Evolutionary conservation across 2,329 filamentous ascomycete species (phyloP).

Genomic region (Phaeosphaeria sp.): DNA sequence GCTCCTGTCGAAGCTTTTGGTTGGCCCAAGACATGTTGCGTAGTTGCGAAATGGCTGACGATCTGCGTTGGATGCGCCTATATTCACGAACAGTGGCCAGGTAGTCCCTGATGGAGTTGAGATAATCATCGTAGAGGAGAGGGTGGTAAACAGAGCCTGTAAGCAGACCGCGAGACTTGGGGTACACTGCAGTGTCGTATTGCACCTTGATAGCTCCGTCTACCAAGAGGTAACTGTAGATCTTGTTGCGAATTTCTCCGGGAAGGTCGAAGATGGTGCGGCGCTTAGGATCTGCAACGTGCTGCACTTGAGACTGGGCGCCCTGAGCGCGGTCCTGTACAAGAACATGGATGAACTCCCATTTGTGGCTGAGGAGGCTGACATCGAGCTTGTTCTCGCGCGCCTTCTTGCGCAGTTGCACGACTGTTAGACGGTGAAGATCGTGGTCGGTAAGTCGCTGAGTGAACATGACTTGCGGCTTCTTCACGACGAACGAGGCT

Average conservation of each 20-base stretch:
- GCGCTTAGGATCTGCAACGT: neutral
- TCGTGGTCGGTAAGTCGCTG: neutral
- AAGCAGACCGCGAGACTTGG: neutral
- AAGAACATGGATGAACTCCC: conserved; percentile 1
- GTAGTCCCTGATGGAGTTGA: too few species aligned
- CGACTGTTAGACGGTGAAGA: neutral
- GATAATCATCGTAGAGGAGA: too few species aligned
- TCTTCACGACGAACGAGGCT: neutral
- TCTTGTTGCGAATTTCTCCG: neutral
- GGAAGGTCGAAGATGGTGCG: conserved; percentile 1
- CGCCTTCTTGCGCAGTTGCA: neutral
- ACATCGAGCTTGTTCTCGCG: neutral
- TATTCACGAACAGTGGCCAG: too few species aligned
- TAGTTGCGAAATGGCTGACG: neutral
- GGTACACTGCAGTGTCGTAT: neutral
- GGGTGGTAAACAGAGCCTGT: too few species aligned
- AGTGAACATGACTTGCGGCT: conserved; percentile 1
- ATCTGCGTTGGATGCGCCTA: too few species aligned
- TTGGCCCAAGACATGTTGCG: neutral
- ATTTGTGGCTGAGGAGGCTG: neutral
- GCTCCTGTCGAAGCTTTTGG: neutral
- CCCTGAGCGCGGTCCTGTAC: neutral
- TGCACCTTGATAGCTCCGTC: neutral
- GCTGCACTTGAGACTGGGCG: neutral
- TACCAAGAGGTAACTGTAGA: neutral